Base-by-base conservation (phyloP, 2,329 filamentous ascomycete genomes). In the Tolypocladium pustulatum region DNA sequence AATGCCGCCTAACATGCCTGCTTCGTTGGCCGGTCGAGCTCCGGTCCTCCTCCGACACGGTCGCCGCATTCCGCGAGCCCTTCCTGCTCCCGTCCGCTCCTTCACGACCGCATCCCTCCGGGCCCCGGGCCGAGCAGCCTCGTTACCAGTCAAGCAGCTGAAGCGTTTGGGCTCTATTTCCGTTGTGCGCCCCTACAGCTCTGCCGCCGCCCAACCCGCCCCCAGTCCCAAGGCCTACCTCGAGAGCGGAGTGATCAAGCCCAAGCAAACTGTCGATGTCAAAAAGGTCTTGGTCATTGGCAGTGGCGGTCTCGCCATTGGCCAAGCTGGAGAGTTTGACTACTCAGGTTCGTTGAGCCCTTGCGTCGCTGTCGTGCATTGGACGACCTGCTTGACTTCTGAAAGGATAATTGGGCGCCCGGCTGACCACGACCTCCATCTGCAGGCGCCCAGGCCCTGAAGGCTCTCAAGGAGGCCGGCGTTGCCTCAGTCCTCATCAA, bases 271-370 rank as follows among this genome's bases (percentile, higher is more conserved):
- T 58, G 88, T 97, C 56, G 85, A 96, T 72, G 91, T 97, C 64
- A 96, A 96, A 80, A 97, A 97, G 79, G 93, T 97, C 57, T 80
- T 97, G 62, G 92, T 97, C 66, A 96, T 97, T 78, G 93, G 93
- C 60, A 92, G 88, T 77, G 93, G 93, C 78, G 93, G 93, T 75
- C 82, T 97, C 66, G 91, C 90, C 73, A 97, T 97, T 83, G 93
- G 93, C 63, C 93, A 97, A 77, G 93, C 93, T 64, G 93, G 93
- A 78, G 93, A 97, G 79, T 97, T 97, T 69, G 93, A 97, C 77
- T 97, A 97, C 76, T 97, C 94, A 74, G 93, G 91, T 96, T 81
- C 65, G 86, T 81, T 64, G 3, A 40, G 4, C 9, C 54, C 13
- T n/a, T 3, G 1, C 13, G 55, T 30, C 30, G 27, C 36, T 17